phyloP scores from a whole-genome alignment of 805 yeast species.

The Lipomyces sp. region DNA sequence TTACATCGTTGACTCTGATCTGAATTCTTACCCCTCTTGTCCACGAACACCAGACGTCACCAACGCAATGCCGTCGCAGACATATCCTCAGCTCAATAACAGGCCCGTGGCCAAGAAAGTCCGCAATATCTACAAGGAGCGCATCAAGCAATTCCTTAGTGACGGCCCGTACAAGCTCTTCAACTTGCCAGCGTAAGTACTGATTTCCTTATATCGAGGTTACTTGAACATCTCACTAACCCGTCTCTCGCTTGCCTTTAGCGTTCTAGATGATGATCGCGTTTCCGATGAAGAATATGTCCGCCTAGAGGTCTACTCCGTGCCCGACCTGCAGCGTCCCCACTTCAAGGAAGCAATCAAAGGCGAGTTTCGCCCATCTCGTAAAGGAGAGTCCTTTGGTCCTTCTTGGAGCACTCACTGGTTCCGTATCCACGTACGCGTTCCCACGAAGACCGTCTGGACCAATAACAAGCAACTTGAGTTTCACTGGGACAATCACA shows the following conservation, averaged over 20 bases:
- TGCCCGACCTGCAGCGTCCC: constrained; percentile 72
- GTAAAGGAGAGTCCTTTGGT: constrained; percentile 77
- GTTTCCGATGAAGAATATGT: constrained; percentile 57
- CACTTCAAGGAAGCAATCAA: constrained; percentile 62
- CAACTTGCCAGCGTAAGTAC: constrained; percentile 67
- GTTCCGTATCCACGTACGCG: constrained; percentile 71
- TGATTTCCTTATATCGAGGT: neutral
- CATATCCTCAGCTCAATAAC: constrained; percentile 49
- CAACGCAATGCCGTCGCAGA: constrained; percentile 23
- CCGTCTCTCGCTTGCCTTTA: constrained; percentile 5
- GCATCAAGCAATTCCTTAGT: constrained; percentile 72
- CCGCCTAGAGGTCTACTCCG: constrained; percentile 68
- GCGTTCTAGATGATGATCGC: constrained; percentile 68
- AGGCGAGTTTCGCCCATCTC: constrained; percentile 47
- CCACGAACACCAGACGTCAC: neutral
- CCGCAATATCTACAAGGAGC: constrained; percentile 69
- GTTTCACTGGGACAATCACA: constrained; percentile 64
- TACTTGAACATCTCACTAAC: neutral
- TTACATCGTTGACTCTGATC: neutral
- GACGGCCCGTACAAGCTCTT: constrained; percentile 76
- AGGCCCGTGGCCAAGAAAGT: constrained; percentile 76
- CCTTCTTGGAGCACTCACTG: constrained; percentile 98
- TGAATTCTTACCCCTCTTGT: neutral
- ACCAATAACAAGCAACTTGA: constrained; percentile 31
- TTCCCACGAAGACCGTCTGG: constrained; percentile 56